phyloP scores from a whole-genome alignment of 495 filamentous ascomycete genomes.

The Monascus purpureus region DNA sequence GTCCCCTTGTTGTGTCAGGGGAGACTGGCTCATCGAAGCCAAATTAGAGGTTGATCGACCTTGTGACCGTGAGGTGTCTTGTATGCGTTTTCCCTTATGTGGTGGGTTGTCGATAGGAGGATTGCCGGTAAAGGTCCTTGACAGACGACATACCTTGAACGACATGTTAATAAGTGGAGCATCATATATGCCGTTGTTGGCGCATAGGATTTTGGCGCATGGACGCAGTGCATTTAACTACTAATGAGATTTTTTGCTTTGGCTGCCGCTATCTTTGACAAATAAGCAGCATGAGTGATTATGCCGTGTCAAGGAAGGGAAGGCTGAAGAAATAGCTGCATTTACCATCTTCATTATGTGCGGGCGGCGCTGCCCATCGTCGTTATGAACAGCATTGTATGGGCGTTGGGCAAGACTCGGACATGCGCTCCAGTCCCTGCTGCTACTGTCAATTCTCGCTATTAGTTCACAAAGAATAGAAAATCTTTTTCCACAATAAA shows the following conservation, averaged over 20 bases:
- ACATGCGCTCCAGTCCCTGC: too few relatives aligned
- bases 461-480: too few relatives aligned
- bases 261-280: too few relatives aligned
- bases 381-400: not conserved
- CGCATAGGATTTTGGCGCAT: not conserved
- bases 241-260: too few relatives aligned
- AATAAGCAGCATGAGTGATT: too few relatives aligned
- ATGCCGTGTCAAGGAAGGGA: not conserved
- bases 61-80: too few relatives aligned
- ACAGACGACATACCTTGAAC: conserved; percentile 1
- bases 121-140: too few relatives aligned
- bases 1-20: conserved; percentile 32
- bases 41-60: conserved; percentile 13
- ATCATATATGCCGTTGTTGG: not conserved
- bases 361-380: not conserved
- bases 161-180: conserved; percentile 1
- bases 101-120: too few relatives aligned
- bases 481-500: too few relatives aligned
- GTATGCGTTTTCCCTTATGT: too few relatives aligned
- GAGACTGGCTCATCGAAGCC: conserved; percentile 13
- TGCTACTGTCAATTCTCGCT: too few relatives aligned
- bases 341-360: not conserved
- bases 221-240: too few relatives aligned
- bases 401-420: conserved; percentile 1
- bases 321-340: not conserved